Conservation (phyloP, 352 stramenopile genomes). For the Phytophthora sp. region DNA sequence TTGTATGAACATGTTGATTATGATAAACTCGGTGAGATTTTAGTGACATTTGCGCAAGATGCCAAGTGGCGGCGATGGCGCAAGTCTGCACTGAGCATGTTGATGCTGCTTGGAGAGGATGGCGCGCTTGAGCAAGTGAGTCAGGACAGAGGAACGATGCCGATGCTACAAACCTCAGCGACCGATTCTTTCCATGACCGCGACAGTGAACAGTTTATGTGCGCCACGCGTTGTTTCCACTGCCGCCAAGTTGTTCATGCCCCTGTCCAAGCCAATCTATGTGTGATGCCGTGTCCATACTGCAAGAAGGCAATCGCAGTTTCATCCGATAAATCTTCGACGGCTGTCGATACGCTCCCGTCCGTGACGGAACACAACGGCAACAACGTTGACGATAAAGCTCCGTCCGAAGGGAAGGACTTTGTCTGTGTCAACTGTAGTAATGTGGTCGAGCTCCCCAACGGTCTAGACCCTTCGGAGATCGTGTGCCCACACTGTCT, state of each 20-base stretch:
- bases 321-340: slow-evolving; percentile 37
- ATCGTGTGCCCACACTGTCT: slow-evolving; percentile 74
- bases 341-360: slow-evolving; percentile 33
- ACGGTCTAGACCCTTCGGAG: slow-evolving; percentile 49
- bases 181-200: slow-evolving; percentile 19
- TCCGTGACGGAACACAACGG: slow-evolving; percentile 36
- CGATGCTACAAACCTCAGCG: slow-evolving; percentile 25
- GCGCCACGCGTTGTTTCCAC: slow-evolving; percentile 57
- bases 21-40: slow-evolving; percentile 42
- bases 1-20: slow-evolving; percentile 61
- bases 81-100: slow-evolving; percentile 40
- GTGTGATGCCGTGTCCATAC: slow-evolving; percentile 46
- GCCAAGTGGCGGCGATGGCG: slow-evolving; percentile 50
- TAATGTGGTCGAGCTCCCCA: slow-evolving; percentile 54
- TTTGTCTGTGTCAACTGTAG: slow-evolving; percentile 70
- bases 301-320: slow-evolving; percentile 54
- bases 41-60: slow-evolving; percentile 42
- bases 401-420: slow-evolving; percentile 14
- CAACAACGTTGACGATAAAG: slow-evolving; percentile 8
- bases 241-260: slow-evolving; percentile 63
- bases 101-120: slow-evolving; percentile 62
- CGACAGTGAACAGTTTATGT: slow-evolving; percentile 33
- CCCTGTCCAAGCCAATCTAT: slow-evolving; percentile 33
- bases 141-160: slow-evolving; percentile 20
- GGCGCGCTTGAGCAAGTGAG: slow-evolving; percentile 39